Percentiles rank a stretch among this genome's conserved stretches.
phyloP scores from a whole-genome alignment of 495 filamentous ascomycete species.

The Neurospora sp. region DNA sequence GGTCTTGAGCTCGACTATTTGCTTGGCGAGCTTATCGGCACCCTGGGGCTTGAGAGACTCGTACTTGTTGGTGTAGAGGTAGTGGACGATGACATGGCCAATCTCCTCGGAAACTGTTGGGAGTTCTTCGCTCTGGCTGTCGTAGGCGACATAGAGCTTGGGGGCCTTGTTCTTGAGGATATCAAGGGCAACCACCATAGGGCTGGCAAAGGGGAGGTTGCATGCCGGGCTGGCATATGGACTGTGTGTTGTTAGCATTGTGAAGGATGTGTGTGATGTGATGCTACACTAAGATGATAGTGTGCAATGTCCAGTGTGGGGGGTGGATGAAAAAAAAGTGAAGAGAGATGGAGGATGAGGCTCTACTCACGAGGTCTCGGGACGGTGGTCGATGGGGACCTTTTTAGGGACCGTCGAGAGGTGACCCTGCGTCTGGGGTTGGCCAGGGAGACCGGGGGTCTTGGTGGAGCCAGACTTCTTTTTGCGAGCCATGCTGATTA shows the following conservation, averaged over 20 bases:
- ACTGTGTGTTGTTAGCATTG: conserved; percentile 10
- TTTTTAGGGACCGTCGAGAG: neutral
- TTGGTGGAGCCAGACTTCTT: neutral
- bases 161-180: conserved; percentile 20
- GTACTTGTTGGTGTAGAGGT: conserved; percentile 25
- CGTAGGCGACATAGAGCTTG: conserved; percentile 23
- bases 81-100: conserved; percentile 26
- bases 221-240: conserved; percentile 23
- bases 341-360: neutral
- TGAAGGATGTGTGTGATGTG: neutral
- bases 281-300: neutral
- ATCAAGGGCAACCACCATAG: conserved; percentile 20
- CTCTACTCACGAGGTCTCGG: conserved; percentile 21
- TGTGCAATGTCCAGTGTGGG: neutral
- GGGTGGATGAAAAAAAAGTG: neutral
- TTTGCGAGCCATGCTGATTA: neutral
- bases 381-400: conserved; percentile 14
- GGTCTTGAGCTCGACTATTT: conserved; percentile 22
- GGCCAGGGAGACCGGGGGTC: neutral
- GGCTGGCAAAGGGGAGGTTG: conserved; percentile 23
- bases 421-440: neutral
- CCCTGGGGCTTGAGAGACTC: conserved; percentile 21
- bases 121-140: conserved; percentile 20
- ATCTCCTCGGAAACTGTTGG: conserved; percentile 19
- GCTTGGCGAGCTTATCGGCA: conserved; percentile 12